Evolutionary conservation across 176 grass and related monocot genomes (phyloP).

Genomic region (Hordeum vulgare): DNA sequence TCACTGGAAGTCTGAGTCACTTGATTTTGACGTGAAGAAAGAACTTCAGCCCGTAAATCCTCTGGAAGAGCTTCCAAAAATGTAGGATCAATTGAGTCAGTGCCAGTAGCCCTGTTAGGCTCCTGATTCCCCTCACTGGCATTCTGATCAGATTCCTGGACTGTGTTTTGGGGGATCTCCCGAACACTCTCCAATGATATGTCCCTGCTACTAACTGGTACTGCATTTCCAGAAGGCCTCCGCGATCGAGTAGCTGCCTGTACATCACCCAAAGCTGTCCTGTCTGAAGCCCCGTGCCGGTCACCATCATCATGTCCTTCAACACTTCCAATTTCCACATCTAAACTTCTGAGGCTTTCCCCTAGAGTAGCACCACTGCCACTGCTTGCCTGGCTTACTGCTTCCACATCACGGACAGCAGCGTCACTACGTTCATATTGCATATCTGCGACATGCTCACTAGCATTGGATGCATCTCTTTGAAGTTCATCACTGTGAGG

Average conservation of each 20-base stretch:
- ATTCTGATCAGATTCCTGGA: conserved; percentile 60
- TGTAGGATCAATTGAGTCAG: conserved; percentile 87
- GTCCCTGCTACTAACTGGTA: conserved; percentile 45
- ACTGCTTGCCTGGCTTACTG: conserved; percentile 94
- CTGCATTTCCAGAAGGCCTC: conserved; percentile 44
- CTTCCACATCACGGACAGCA: conserved; percentile 75
- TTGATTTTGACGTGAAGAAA: conserved; percentile 97
- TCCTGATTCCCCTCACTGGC: conserved; percentile 45
- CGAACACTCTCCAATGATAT: conserved; percentile 74
- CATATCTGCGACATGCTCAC: conserved; percentile 81
- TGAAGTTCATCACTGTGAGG: conserved; percentile 43
- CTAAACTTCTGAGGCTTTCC: conserved; percentile 91
- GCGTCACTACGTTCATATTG: conserved; percentile 80
- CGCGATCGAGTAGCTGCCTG: conserved; percentile 48
- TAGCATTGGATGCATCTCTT: conserved; percentile 52
- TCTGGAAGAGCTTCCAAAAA: conserved; percentile 99
- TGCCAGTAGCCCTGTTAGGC: conserved; percentile 36
- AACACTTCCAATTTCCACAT: conserved; percentile 97
- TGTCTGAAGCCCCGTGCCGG: conserved; percentile 61
- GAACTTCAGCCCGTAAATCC: conserved; percentile 87
- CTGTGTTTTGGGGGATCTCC: conserved; percentile 63
- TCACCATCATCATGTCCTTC: conserved; percentile 96
- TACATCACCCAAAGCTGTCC: conserved; percentile 55
- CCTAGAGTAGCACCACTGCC: conserved; percentile 96
- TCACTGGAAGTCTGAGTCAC: conserved; percentile 69